These are phyloP conservation scores for Filosporella fistucella DNA, from an alignment of 495 filamentous ascomycete species.

Conservation along the genomic window DNA sequence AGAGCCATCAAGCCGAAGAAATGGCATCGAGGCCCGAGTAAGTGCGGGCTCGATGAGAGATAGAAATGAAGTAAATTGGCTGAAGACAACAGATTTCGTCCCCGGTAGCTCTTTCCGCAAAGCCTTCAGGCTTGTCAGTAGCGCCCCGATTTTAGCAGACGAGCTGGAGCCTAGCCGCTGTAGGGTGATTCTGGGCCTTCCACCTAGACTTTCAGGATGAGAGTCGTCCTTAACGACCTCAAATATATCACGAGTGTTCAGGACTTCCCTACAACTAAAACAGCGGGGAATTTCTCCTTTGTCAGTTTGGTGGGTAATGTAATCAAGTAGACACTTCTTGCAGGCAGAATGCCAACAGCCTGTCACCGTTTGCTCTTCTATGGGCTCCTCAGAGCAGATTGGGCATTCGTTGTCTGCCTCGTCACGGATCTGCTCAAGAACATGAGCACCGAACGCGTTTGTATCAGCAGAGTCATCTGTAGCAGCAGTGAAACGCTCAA, in stretches of 20 bases:
- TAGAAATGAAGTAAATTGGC: constrained; percentile 95
- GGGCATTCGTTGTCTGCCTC: constrained; percentile 88
- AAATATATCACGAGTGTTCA: constrained; percentile 83
- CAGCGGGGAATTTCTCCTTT: constrained; percentile 72
- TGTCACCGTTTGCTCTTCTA: constrained; percentile 89
- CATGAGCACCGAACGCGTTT: constrained; percentile 78
- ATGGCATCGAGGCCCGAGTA: constrained; percentile 61
- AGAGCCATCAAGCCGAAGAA: constrained; percentile 84
- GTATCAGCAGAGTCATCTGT: constrained; percentile 61
- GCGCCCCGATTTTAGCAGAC: constrained; percentile 79
- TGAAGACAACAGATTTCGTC: constrained; percentile 92
- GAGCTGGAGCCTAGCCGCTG: constrained; percentile 74
- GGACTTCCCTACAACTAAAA: constrained; percentile 80
- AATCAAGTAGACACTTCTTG: constrained; percentile 82
- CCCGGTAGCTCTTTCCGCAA: constrained; percentile 54
- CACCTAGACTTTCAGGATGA: constrained; percentile 31
- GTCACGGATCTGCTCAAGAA: constrained; percentile 83
- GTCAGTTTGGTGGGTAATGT: constrained; percentile 78
- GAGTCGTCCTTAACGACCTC: constrained; percentile 66
- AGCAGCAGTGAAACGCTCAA: constrained; percentile 72
- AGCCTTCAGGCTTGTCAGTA: constrained; percentile 68
- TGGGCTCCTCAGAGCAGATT: constrained; percentile 90
- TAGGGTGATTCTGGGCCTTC: constrained; percentile 64
- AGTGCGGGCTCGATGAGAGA: constrained; percentile 83
- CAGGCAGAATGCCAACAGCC: constrained; percentile 97